Percentiles rank a stretch among this genome's conserved stretches.
These are phyloP conservation scores for Zhuliangozyma parablackwelliae DNA, from an alignment of 1,139 yeast genomes.

Conservation along the genomic window DNA sequence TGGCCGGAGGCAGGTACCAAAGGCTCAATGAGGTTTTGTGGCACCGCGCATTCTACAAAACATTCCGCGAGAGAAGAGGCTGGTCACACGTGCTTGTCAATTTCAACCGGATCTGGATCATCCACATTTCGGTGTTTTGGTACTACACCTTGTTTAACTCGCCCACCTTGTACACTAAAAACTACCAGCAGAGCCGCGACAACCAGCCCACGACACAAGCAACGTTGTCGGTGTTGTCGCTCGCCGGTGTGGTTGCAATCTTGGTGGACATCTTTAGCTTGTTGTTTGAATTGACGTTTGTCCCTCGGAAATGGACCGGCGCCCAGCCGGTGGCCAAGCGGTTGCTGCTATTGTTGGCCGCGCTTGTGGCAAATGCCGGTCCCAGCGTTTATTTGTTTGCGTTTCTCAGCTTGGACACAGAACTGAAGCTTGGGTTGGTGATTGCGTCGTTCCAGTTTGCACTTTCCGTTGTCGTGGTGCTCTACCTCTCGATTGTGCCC, in stretches of 20 bases:
- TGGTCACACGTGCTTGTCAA: constrained; percentile 58
- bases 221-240: constrained; percentile 42
- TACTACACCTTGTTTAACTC: constrained; percentile 52
- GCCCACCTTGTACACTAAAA: constrained; percentile 49
- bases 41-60: constrained; percentile 49
- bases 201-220: constrained; percentile 48
- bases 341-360: constrained; percentile 22
- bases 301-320: constrained; percentile 56
- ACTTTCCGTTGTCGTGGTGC: constrained; percentile 36
- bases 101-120: constrained; percentile 60
- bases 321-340: constrained; percentile 41
- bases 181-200: constrained; percentile 39
- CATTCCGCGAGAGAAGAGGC: constrained; percentile 52
- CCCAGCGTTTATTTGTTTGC: constrained; percentile 43
- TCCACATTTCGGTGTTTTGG: constrained; percentile 59
- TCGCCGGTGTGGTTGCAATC: constrained; percentile 49
- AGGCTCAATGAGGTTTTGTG: constrained; percentile 43
- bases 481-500: constrained; percentile 46
- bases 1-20: too few relatives aligned
- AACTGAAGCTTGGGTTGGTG: constrained; percentile 26
- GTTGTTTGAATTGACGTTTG: constrained; percentile 41
- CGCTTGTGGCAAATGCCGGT: constrained; percentile 25
- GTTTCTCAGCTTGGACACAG: constrained; percentile 19
- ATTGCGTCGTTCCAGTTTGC: constrained; percentile 43
- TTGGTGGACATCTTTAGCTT: constrained; percentile 40